Base-by-base conservation (phyloP, 768 basidiomycete species). In the Boletus sp. region DNA sequence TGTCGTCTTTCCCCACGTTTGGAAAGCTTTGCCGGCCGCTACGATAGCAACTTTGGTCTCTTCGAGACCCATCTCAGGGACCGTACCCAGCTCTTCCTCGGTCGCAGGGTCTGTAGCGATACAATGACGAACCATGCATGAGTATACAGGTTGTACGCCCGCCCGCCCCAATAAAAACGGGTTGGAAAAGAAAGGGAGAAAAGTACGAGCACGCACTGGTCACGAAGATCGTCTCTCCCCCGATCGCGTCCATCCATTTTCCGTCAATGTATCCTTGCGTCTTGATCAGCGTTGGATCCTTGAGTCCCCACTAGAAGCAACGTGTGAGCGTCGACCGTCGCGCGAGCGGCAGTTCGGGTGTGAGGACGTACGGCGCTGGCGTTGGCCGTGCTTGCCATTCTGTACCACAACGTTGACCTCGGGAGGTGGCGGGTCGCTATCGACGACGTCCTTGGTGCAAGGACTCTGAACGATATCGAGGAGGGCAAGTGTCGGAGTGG, bases 41-140 rank as follows among this genome's bases (percentile, higher is more conserved):
- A 83, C 76, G 58, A 98, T 94, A 29, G 95, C 97, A 60, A 84
- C 77, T 64, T 86, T 85, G 10, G 92, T 90, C 73, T 98, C 94
- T 29, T 79, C 79, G 44, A 91, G 68, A 10, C 88, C 90, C 88
- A 97, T 91, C 68, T 98, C 96, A 4, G 94, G 92, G 29, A 95
- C 80, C 1, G 83, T 86, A 14, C 94, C 96, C 45, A 98, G 82
- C 56, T 83, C 83, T 61, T 94, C 83, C 41, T 82, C 82, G 5
- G 88, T 96, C 7, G 94, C 92, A 32, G 96, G 96, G 76, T 98
- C 95, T 96, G 56, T 12, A 42, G 11, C 2, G 32, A 42, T 24
- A 35, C 42, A 24, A 55, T 7, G n/a, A 28, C 20, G n/a, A 54
- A 33, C 15, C 42, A 47, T 6, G 47, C 9, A 48, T 58, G 58